Percentiles rank a stretch among this genome's conserved stretches.
These are phyloP conservation scores for Boletus coccyginus DNA, from an alignment of 768 basidiomycete genomes.

Conservation along the genomic window DNA sequence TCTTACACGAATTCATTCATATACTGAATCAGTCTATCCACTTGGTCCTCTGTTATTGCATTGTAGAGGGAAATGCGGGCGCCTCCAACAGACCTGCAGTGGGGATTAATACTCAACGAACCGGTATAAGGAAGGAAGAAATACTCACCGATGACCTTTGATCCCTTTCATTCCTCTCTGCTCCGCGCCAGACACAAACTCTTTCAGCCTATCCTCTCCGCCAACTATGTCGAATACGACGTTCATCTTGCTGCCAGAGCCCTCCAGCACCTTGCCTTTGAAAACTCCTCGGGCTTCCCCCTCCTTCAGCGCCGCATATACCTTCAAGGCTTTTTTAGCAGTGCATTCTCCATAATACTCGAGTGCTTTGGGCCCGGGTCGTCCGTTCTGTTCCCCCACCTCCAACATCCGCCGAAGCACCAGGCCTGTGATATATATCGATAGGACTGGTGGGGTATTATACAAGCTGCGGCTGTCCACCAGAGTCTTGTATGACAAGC, in stretches of 20 bases:
- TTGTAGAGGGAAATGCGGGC: slow-evolving; percentile 89
- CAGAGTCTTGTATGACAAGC: slow-evolving; percentile 79
- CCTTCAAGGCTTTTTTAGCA: slow-evolving; percentile 65
- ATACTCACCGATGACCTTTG: slow-evolving; percentile 86
- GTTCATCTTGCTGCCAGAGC: slow-evolving; percentile 94
- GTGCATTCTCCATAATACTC: slow-evolving; percentile 64
- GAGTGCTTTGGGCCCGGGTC: slow-evolving; percentile 54
- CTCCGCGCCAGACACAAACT: slow-evolving; percentile 82
- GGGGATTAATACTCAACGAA: background rate
- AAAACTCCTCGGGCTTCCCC: slow-evolving; percentile 73
- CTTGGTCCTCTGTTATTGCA: slow-evolving; percentile 75
- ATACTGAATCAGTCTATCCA: slow-evolving; percentile 57
- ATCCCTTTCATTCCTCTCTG: slow-evolving; percentile 76
- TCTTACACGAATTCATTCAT: slow-evolving; percentile 50
- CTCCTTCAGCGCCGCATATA: slow-evolving; percentile 71
- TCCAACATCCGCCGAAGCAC: slow-evolving; percentile 71
- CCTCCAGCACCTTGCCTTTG: slow-evolving; percentile 65
- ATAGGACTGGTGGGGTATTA: slow-evolving; percentile 91
- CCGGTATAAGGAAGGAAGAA: slow-evolving; percentile 2
- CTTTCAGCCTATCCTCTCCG: slow-evolving; percentile 67
- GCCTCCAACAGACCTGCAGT: slow-evolving; percentile 56
- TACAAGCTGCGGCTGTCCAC: slow-evolving; percentile 75
- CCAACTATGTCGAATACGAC: slow-evolving; percentile 78
- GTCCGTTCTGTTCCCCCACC: slow-evolving; percentile 17
- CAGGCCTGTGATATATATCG: slow-evolving; percentile 87